phyloP scores from a whole-genome alignment of 495 filamentous ascomycete species.

The Cetradonia linearis region DNA sequence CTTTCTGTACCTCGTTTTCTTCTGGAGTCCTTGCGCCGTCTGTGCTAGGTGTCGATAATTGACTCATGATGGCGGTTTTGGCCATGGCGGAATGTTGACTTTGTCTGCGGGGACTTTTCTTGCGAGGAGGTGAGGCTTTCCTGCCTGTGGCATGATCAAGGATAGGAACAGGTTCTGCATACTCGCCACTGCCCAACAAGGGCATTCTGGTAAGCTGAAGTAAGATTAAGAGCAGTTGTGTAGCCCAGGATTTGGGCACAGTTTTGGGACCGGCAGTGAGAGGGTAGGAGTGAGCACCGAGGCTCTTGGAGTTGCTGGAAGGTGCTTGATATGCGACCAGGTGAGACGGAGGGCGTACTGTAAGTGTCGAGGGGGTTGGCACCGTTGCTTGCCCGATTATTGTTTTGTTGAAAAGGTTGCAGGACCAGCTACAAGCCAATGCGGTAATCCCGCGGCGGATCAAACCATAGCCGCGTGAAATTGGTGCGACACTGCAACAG shows the following conservation, averaged over 20 bases:
- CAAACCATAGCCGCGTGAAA: background rate
- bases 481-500: background rate
- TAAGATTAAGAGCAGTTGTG: background rate
- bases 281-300: background rate
- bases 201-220: slow-evolving; percentile 19
- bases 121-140: background rate
- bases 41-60: slow-evolving; percentile 24
- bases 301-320: background rate
- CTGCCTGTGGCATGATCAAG: slow-evolving; percentile 11
- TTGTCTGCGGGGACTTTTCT: slow-evolving; percentile 24
- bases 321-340: background rate
- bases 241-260: slow-evolving; percentile 6
- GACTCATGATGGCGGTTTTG: slow-evolving; percentile 51
- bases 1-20: slow-evolving; percentile 8
- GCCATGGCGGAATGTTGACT: slow-evolving; percentile 47
- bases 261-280: background rate
- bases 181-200: slow-evolving; percentile 21
- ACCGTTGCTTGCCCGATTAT: background rate
- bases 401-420: background rate
- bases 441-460: slow-evolving; percentile 1
- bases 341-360: background rate
- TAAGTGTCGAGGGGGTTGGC: no score
- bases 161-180: slow-evolving; percentile 14
- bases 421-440: background rate
- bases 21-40: slow-evolving; percentile 22